Percentiles rank a stretch among this genome's conserved stretches.
Conservation (phyloP, 2,329 filamentous ascomycete genomes). For the Chalaropsis thielavioides region DNA sequence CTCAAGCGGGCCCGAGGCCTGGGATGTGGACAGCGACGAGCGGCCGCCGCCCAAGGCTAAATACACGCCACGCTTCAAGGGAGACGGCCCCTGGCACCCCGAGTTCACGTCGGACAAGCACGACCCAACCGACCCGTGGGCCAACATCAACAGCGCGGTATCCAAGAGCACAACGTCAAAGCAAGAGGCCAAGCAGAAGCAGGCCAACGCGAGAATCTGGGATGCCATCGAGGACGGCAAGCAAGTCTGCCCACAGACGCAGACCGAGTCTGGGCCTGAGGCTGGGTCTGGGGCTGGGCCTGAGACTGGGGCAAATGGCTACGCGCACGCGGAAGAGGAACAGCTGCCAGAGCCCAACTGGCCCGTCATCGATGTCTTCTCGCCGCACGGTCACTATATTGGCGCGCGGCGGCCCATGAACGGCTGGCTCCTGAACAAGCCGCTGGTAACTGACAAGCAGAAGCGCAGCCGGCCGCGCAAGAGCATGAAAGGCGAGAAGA, state of each 20-base stretch:
- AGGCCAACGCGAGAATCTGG: conserved; percentile 16
- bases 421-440: conserved; percentile 51
- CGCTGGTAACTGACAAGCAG: conserved; percentile 32
- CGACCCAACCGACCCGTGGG: conserved; percentile 17
- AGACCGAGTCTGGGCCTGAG: no score
- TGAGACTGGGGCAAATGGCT: no score
- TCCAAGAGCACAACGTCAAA: conserved; percentile 7
- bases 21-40: conserved; percentile 16
- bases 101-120: not conserved
- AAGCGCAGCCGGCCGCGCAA: conserved; percentile 44
- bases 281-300: no score
- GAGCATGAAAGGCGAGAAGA: conserved; percentile 54
- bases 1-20: conserved; percentile 6
- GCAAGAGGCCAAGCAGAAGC: conserved; percentile 11
- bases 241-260: not conserved
- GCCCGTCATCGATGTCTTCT: conserved; percentile 72
- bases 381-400: conserved; percentile 70
- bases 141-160: conserved; percentile 18
- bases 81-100: conserved; percentile 8
- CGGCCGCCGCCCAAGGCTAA: conserved; percentile 13
- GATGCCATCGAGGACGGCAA: conserved; percentile 17
- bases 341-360: conserved; percentile 25
- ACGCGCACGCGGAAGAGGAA: not conserved
- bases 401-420: conserved; percentile 53
- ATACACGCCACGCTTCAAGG: conserved; percentile 11